A percentile compares a stretch with the other conserved stretches of the same genome.
Evolutionary conservation across 805 yeast genomes (phyloP).

Genomic region (Vanderwaltozyma polyspora): DNA sequence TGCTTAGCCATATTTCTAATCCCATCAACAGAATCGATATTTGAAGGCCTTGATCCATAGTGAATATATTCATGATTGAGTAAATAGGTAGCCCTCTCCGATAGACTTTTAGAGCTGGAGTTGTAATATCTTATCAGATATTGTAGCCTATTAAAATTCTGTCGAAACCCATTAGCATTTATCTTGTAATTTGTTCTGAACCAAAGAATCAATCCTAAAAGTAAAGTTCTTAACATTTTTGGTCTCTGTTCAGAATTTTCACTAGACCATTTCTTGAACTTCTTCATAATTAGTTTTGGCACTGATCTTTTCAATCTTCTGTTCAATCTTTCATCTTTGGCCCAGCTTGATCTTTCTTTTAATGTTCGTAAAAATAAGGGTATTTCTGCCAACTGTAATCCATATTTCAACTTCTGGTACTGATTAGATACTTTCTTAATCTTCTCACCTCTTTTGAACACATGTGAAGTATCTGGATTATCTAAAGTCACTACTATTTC

Average conservation of each 20-base stretch:
- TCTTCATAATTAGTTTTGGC: slow-evolving; percentile 16
- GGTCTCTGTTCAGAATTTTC: background rate
- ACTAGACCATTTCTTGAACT: slow-evolving; percentile 7
- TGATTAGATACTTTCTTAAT: slow-evolving; percentile 1
- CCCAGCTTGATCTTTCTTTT: slow-evolving; percentile 7
- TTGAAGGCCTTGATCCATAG: slow-evolving; percentile 14
- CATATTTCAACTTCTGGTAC: slow-evolving; percentile 9
- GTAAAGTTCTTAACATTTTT: slow-evolving; percentile 8
- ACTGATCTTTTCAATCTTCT: slow-evolving; percentile 14
- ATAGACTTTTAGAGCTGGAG: background rate
- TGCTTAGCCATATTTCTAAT: slow-evolving; percentile 14
- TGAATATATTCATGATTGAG: slow-evolving; percentile 7
- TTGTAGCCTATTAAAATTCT: slow-evolving; percentile 10
- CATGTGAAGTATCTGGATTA: background rate
- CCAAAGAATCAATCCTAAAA: slow-evolving; percentile 19
- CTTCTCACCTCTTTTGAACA: background rate
- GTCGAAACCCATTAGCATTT: slow-evolving; percentile 21
- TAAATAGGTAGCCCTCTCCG: slow-evolving; percentile 1
- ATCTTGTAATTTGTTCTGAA: slow-evolving; percentile 17
- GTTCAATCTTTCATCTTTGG: slow-evolving; percentile 10
- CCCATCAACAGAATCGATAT: slow-evolving; percentile 2
- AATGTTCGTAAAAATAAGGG: slow-evolving; percentile 12
- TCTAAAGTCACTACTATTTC: background rate
- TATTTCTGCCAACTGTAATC: slow-evolving; percentile 12
- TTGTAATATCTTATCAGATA: slow-evolving; percentile 3